phyloP scores from a whole-genome alignment of 805 yeast species.

The Yamadazyma takamatsuzukensis region DNA sequence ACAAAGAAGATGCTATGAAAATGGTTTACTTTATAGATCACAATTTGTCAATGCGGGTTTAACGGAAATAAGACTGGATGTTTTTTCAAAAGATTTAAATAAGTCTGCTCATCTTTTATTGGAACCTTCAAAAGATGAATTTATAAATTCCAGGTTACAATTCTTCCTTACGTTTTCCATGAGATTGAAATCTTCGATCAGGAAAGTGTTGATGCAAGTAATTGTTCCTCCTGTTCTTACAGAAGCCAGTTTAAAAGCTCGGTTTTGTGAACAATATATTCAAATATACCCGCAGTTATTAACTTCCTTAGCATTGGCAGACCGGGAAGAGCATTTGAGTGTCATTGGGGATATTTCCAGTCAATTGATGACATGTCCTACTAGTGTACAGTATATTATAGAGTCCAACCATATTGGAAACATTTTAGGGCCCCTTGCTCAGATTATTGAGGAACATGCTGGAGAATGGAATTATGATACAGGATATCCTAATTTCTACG shows the following conservation, averaged over 20 bases:
- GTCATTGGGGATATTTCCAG: slow-evolving; percentile 28
- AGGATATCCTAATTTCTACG: slow-evolving; percentile 28
- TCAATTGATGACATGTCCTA: slow-evolving; percentile 45
- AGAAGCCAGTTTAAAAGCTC: slow-evolving; percentile 42
- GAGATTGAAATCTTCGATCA: slow-evolving; percentile 50
- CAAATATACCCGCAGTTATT: slow-evolving; percentile 51
- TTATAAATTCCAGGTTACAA: slow-evolving; percentile 50
- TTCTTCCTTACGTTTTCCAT: slow-evolving; percentile 55
- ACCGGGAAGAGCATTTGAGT: slow-evolving; percentile 48
- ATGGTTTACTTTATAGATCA: slow-evolving; percentile 29
- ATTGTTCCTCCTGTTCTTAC: slow-evolving; percentile 56
- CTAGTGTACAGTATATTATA: slow-evolving; percentile 38
- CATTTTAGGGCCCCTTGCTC: slow-evolving; percentile 45
- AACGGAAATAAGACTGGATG: slow-evolving; percentile 13
- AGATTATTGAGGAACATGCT: slow-evolving; percentile 39
- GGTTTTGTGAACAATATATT: slow-evolving; percentile 51
- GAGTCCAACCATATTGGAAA: slow-evolving; percentile 36
- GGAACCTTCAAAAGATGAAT: slow-evolving; percentile 9
- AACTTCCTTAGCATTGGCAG: slow-evolving; percentile 44
- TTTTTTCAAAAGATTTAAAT: slow-evolving; percentile 12
- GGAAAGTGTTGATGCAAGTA: slow-evolving; percentile 46
- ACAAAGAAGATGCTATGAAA: slow-evolving; percentile 23
- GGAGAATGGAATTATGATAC: slow-evolving; percentile 33
- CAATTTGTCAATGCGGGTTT: slow-evolving; percentile 21
- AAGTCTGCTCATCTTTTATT: slow-evolving; percentile 14